Base-by-base conservation (phyloP, 495 filamentous ascomycete species). In the Neurospora hispaniola region DNA sequence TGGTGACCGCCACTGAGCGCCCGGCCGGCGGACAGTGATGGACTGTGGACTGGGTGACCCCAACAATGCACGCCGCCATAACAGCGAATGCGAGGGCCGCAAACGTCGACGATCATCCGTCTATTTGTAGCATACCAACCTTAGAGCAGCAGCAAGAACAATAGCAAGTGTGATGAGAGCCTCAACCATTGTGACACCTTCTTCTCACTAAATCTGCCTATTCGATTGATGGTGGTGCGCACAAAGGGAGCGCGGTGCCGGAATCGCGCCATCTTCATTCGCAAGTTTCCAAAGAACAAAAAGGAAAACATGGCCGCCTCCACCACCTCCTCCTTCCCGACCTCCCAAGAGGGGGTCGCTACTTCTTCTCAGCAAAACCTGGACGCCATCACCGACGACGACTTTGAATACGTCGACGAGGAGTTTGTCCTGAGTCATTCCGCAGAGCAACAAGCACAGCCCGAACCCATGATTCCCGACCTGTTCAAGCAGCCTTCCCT, bases 401-500 rank as follows among this genome's bases (percentile, higher is more conserved):
- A 75, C 7, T 66, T 66, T 69, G 76, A 77, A 23, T 20, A 31
- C 69, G 74, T 73, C 18, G 76, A 80, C 44, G 77, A 76, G 38
- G 79, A 80, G 44, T 71, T 74, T 6, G 27, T 70, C 72, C 70
- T 27, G 7, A 54, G 54, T 46, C 39, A 38, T 71, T 69, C 43
- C 71, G 23, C 6, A 69, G 27, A 46, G 27, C 35, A 54, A 71
- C 59, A 20, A 54, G 54, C 14, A 18, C 68, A 73, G 44, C 69
- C 70, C 11, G 72, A n/a, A 35, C 38, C 70, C 54, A 84, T 86
- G 81, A 83, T 91, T 69, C 89, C 91, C 40, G 82, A 86, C 71
- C 77, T 96, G 42, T 95, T 93, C 81, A 90, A 86, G 54, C 82
- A 82, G 71, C 81, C 76, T 72, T 89, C 92, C 5, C 82, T 84